Evolutionary conservation across 306 rosid genomes (phyloP), one percentile per base, ranked within the genome.

Genomic region (Citrullus mucosospermus): DNA sequence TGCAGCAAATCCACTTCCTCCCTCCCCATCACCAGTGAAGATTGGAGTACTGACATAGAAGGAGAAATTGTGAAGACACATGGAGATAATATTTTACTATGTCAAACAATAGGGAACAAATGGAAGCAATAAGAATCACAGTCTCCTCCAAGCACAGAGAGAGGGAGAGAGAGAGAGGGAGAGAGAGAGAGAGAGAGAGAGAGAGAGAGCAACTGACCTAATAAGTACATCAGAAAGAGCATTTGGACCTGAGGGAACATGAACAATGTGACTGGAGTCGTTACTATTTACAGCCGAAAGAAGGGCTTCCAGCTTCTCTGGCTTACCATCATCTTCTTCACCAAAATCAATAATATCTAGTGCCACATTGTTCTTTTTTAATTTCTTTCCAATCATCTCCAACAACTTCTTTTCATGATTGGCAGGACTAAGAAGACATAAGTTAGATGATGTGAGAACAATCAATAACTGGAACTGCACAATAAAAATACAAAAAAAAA

Each of bases 1-100:
- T 2, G 98, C 99, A 5, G 96, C 98, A 81, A 91, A 92, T 36
- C 97, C 91, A 70, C 97, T 92, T 78, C 97, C 98, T 78, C 97
- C 97, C 85, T 96, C 99, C 59, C 97, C 98, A 75, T 92, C 98
- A 28, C 99, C 97, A 8, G 99, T 92, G 87, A 95, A 95, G 81
- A 95, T 90, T 58, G 99, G 99, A 57, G 97, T 89, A 76, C 99
- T 95, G 90, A 82, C 81, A 86, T 28, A 25, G 38, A 32, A 84
- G 15, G 71, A 46, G 32, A 43, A 0, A 70, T 12, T 70, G 76
- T 22, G 50, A 66, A 66, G 5, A 39, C 28, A 8, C 0, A 38
- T 66, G 18, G 9, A 60, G 39, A 10, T 9, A 17, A 2, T 22
- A 22, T 13, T 11, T 70, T 46, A 70, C 39, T 22, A 13, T 44